These are phyloP conservation scores for Periconia macrospinosa DNA, from an alignment of 2,329 filamentous ascomycete genomes.

Conservation along the genomic window DNA sequence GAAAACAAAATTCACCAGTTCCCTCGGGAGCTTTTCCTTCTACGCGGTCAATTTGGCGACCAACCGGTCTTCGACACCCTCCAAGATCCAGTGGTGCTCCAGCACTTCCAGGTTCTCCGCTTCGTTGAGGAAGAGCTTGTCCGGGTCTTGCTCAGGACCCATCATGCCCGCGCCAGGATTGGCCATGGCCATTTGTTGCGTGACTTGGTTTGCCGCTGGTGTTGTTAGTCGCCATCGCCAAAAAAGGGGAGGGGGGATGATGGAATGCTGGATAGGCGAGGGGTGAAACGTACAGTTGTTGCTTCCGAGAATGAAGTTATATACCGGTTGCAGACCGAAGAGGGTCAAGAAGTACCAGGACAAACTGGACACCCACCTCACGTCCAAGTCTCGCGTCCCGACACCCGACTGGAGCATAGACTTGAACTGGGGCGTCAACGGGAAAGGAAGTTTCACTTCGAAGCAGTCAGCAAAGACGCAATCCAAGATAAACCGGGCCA, in stretches of 20 bases:
- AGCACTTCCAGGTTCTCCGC: slow-evolving; percentile 94
- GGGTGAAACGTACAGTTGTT: slow-evolving; percentile 90
- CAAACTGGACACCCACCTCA: slow-evolving; percentile 96
- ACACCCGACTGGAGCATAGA: slow-evolving; percentile 98
- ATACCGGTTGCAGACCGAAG: slow-evolving; percentile 94
- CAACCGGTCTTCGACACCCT: slow-evolving; percentile 83
- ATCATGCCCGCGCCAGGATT: slow-evolving; percentile 78
- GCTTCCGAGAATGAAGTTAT: slow-evolving; percentile 93
- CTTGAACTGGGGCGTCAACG: slow-evolving; percentile 98
- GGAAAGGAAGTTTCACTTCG: slow-evolving; percentile 92
- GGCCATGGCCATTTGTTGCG: slow-evolving; percentile 79
- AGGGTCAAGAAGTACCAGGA: slow-evolving; percentile 99
- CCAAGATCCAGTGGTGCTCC: slow-evolving; percentile 89
- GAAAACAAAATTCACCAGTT: too few species aligned
- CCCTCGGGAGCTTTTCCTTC: neutral
- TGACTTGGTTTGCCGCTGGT: slow-evolving; percentile 84
- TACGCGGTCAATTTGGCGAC: slow-evolving; percentile 52
- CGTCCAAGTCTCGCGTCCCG: slow-evolving; percentile 92
- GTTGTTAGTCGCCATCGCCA: neutral
- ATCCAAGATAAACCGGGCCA: neutral
- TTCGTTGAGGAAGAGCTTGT: slow-evolving; percentile 92
- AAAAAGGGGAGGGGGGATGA: neutral
- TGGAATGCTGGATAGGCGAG: too few species aligned
- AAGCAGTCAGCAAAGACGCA: slow-evolving; percentile 14
- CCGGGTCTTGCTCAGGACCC: slow-evolving; percentile 87